These are phyloP conservation scores for Paraleonurus japonicus DNA, from an alignment of 257 asterid species.

Conservation along the genomic window DNA sequence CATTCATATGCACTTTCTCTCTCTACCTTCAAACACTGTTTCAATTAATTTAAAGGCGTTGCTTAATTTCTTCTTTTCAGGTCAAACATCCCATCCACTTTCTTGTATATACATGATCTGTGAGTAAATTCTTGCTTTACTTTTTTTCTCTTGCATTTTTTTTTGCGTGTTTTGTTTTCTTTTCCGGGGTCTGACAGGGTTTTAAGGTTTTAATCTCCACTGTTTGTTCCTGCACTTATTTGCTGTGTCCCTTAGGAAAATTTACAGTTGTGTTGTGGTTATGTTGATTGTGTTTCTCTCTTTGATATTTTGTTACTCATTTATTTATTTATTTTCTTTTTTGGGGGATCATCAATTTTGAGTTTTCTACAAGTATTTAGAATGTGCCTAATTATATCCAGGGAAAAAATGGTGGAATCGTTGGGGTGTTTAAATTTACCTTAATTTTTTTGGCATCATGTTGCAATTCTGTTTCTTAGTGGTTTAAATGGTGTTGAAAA, in stretches of 20 bases:
- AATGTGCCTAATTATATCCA: constrained; percentile 4
- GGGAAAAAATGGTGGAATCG: neutral
- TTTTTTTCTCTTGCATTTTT: constrained; percentile 5
- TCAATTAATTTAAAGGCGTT: constrained; percentile 25
- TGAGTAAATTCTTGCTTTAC: constrained; percentile 28
- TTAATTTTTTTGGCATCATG: neutral
- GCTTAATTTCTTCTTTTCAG: constrained; percentile 1
- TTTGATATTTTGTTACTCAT: neutral
- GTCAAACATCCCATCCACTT: constrained; percentile 21
- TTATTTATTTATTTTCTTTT: neutral
- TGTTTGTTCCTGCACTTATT: constrained; percentile 5
- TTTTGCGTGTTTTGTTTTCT: neutral
- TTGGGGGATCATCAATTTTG: constrained; percentile 10
- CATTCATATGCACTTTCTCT: constrained; percentile 13
- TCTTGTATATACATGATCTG: constrained; percentile 41
- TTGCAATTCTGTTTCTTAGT: neutral
- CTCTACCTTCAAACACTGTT: constrained; percentile 34
- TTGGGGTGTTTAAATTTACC: neutral
- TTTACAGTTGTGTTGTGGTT: neutral
- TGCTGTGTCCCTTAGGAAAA: constrained; percentile 9
- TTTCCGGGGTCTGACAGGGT: constrained; percentile 9
- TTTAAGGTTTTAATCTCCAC: constrained; percentile 18
- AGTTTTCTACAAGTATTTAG: neutral
- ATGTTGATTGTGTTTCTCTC: neutral
- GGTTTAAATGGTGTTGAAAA: constrained; percentile 22